These are phyloP conservation scores for Fraxinus pennsylvanica DNA, from an alignment of 257 asterid species.

Conservation along the genomic window DNA sequence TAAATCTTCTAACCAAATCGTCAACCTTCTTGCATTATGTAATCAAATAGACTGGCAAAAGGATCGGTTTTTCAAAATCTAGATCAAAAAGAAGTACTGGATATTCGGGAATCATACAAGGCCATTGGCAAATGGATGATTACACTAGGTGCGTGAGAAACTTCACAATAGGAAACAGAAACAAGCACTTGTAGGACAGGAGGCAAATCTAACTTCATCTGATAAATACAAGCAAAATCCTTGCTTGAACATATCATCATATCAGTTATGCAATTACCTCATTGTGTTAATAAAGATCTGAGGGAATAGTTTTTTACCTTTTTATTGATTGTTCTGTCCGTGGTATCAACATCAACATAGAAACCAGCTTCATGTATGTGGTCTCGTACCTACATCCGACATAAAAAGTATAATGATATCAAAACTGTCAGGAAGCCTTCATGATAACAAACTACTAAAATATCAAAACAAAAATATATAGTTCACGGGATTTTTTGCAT, in stretches of 20 bases:
- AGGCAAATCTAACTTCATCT: neutral
- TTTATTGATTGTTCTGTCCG: slow-evolving; percentile 87
- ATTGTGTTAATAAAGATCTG: neutral
- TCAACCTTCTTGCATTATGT: neutral
- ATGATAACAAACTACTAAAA: neutral
- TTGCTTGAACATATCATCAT: neutral
- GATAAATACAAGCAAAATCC: slow-evolving; percentile 12
- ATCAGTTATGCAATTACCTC: slow-evolving; percentile 1
- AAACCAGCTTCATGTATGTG: slow-evolving; percentile 79
- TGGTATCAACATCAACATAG: slow-evolving; percentile 79
- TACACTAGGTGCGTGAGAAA: neutral
- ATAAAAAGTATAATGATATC: neutral
- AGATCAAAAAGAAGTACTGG: neutral
- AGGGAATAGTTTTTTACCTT: slow-evolving; percentile 45
- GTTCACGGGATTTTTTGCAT: no score
- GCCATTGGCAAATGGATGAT: neutral
- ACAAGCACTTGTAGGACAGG: slow-evolving; percentile 6
- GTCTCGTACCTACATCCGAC: slow-evolving; percentile 56
- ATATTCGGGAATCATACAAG: neutral
- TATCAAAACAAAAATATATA: neutral
- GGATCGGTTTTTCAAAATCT: neutral
- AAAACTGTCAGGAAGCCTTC: slow-evolving; percentile 16
- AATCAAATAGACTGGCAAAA: neutral
- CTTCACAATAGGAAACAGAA: neutral
- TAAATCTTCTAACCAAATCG: no score